Percentiles rank a stretch among this genome's conserved stretches.
phyloP scores from a whole-genome alignment of 2,329 filamentous ascomycete species.

The Nothophoma quercina region DNA sequence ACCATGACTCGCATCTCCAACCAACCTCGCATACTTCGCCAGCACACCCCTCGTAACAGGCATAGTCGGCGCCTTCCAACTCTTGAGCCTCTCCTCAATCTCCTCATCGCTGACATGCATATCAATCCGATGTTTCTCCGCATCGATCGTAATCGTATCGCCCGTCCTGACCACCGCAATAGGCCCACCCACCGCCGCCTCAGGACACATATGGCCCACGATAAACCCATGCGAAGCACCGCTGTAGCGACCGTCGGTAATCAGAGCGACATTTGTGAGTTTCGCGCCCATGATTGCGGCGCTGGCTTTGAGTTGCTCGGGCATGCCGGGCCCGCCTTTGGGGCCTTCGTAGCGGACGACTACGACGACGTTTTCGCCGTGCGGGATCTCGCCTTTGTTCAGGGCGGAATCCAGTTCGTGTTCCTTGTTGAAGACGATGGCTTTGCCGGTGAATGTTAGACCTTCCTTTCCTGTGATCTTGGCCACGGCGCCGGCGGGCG shows the following conservation, averaged over 20 bases:
- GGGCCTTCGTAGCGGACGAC: slow-evolving; percentile 94
- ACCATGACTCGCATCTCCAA: slow-evolving; percentile 90
- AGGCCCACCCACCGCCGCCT: slow-evolving; percentile 87
- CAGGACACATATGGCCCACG: slow-evolving; percentile 90
- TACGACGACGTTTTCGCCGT: slow-evolving; percentile 83
- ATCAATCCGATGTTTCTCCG: slow-evolving; percentile 73
- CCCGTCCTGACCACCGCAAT: slow-evolving; percentile 83
- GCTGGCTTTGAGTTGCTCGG: slow-evolving; percentile 87
- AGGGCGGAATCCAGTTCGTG: slow-evolving; percentile 78
- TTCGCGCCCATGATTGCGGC: slow-evolving; percentile 94
- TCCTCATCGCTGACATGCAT: slow-evolving; percentile 79
- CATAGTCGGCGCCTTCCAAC: slow-evolving; percentile 75
- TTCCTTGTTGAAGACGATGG: slow-evolving; percentile 88
- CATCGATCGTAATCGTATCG: slow-evolving; percentile 86
- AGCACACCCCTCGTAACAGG: slow-evolving; percentile 81
- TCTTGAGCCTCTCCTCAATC: slow-evolving; percentile 67
- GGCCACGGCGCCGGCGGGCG: slow-evolving; percentile 86
- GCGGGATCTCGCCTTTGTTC: slow-evolving; percentile 72
- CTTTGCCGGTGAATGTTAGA: slow-evolving; percentile 78
- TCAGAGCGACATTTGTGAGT: slow-evolving; percentile 84
- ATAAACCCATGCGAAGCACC: slow-evolving; percentile 93
- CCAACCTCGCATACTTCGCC: slow-evolving; percentile 88
- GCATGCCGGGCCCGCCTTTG: slow-evolving; percentile 94
- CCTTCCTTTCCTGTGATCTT: slow-evolving; percentile 98
- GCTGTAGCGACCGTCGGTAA: slow-evolving; percentile 90